Percentiles rank a stretch among this genome's conserved stretches.
Conservation (phyloP, 768 basidiomycete genomes). For the Leccinum pellstonianum region DNA sequence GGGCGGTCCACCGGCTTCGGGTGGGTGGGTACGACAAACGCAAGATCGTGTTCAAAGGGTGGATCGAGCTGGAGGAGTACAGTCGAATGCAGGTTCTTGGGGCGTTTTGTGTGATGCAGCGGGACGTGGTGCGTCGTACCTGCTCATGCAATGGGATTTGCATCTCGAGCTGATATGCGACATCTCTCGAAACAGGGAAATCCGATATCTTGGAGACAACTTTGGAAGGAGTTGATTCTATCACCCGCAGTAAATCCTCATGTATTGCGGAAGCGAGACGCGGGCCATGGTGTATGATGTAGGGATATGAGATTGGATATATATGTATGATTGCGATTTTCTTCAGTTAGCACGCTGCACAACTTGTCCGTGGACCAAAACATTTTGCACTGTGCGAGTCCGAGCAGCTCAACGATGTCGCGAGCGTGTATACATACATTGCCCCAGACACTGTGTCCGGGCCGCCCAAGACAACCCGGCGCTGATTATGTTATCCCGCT, state of each 20-base stretch:
- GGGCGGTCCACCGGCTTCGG: conserved; percentile 40
- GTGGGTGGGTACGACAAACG: conserved; percentile 71
- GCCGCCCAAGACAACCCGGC: no score
- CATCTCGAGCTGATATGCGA: background rate
- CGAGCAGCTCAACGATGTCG: background rate
- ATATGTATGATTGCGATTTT: background rate
- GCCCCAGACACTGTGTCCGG: no score
- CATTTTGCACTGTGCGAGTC: background rate
- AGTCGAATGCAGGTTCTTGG: conserved; percentile 46
- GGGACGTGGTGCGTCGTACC: conserved; percentile 56
- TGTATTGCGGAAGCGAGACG: conserved; percentile 38
- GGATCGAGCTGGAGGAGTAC: conserved; percentile 70
- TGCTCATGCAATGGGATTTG: background rate
- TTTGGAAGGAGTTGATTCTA: conserved; percentile 66
- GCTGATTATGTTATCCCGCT: no score
- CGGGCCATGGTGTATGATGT: background rate
- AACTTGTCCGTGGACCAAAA: background rate
- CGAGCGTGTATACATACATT: no score
- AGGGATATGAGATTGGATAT: background rate
- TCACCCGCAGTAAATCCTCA: conserved; percentile 55
- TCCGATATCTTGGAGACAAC: conserved; percentile 73
- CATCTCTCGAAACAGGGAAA: conserved; percentile 49
- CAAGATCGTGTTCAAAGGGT: conserved; percentile 67
- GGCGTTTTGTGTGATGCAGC: conserved; percentile 67
- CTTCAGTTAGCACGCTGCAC: background rate